These are phyloP conservation scores for Phytomonas francai DNA, from an alignment of 208 protist species.

Conservation along the genomic window DNA sequence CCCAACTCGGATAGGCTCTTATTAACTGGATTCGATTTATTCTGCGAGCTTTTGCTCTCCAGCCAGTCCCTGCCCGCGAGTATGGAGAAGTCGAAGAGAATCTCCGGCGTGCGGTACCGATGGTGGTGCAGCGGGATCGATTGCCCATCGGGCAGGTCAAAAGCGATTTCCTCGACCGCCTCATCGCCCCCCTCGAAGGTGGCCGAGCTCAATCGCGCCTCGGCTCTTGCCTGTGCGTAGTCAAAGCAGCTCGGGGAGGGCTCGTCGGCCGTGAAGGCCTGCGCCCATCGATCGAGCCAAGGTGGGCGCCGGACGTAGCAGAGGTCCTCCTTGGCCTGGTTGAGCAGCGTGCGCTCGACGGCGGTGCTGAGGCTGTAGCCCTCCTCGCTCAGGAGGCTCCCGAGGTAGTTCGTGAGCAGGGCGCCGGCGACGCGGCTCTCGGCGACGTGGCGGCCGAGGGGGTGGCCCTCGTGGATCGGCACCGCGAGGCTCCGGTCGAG, in stretches of 20 bases:
- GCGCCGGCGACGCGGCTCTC: conserved; percentile 67
- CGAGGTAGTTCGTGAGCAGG: conserved; percentile 79
- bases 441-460: conserved; percentile 81
- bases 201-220: neutral
- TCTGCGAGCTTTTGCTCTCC: neutral
- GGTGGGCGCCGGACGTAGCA: conserved; percentile 64
- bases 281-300: neutral
- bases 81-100: conserved; percentile 85
- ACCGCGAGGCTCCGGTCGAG: conserved; percentile 76
- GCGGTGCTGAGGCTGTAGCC: conserved; percentile 88
- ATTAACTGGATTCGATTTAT: neutral
- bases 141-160: conserved; percentile 84
- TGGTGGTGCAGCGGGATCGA: conserved; percentile 66
- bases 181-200: neutral
- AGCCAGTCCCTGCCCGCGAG: conserved; percentile 25
- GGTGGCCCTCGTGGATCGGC: conserved; percentile 91
- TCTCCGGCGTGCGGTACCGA: conserved; percentile 55
- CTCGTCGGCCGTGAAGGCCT: neutral
- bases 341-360: conserved; percentile 80
- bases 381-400: conserved; percentile 43
- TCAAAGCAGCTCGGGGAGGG: neutral
- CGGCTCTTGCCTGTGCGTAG: neutral
- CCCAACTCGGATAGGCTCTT: neutral
- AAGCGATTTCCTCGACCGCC: conserved; percentile 23
- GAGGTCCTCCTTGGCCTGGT: conserved; percentile 87